These are phyloP conservation scores for Immersiporthe knoxdaviesiana DNA, from an alignment of 2,329 filamentous ascomycete genomes.

Conservation along the genomic window DNA sequence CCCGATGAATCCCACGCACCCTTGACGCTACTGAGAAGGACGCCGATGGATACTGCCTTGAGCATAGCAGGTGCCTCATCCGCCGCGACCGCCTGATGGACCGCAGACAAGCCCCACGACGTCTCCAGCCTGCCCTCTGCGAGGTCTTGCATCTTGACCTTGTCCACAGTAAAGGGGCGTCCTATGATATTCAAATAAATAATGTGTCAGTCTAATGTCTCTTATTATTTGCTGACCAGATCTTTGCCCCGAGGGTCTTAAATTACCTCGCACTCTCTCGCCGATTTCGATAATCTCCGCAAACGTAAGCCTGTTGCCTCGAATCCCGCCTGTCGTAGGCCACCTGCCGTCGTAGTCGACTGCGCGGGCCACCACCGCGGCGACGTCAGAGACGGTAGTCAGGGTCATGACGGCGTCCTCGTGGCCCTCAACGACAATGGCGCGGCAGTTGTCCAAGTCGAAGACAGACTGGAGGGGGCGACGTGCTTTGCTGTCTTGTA, in stretches of 20 bases:
- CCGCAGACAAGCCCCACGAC: constrained; percentile 44
- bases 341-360: constrained; percentile 49
- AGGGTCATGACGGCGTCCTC: constrained; percentile 49
- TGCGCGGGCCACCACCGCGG: constrained; percentile 42
- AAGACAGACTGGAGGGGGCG: constrained; percentile 42
- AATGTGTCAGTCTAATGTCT: neutral
- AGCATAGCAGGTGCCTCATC: constrained; percentile 41
- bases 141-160: constrained; percentile 52
- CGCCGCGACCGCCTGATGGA: constrained; percentile 39
- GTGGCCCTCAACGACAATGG: constrained; percentile 46
- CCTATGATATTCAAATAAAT: constrained; percentile 34
- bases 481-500: constrained; percentile 51
- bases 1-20: constrained; percentile 49
- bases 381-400: constrained; percentile 49
- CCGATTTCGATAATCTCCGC: constrained; percentile 45
- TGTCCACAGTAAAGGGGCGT: constrained; percentile 45
- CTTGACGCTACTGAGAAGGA: constrained; percentile 44
- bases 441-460: constrained; percentile 47
- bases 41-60: constrained; percentile 45
- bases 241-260: too few species aligned
- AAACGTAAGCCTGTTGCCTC: constrained; percentile 42
- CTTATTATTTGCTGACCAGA: too few species aligned
- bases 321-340: constrained; percentile 47
- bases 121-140: constrained; percentile 45
- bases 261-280: constrained; percentile 29